These are phyloP conservation scores for Pelargonium citronellum DNA, from an alignment of 441 rosid genomes.

Conservation along the genomic window DNA sequence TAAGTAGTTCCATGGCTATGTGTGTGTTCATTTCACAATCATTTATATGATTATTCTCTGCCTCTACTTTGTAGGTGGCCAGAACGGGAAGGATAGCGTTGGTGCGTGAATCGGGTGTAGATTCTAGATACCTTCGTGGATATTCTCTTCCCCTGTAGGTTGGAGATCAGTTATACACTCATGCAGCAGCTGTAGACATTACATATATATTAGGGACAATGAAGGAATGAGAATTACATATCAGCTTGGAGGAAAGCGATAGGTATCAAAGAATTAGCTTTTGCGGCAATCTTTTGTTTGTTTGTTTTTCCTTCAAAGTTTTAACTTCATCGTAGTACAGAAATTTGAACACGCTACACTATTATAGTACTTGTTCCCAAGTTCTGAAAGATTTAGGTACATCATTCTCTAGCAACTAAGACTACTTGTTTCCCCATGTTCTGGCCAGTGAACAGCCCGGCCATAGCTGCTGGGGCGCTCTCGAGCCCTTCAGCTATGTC, in stretches of 20 bases:
- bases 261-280: too few relatives aligned
- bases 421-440: conserved; percentile 33
- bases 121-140: conserved; percentile 76
- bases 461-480: conserved; percentile 23
- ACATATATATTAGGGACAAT: too few relatives aligned
- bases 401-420: conserved; percentile 19
- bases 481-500: conserved; percentile 30
- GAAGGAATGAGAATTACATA: too few relatives aligned
- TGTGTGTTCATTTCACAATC: background rate
- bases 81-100: conserved; percentile 79
- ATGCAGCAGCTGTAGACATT: too few relatives aligned
- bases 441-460: conserved; percentile 27
- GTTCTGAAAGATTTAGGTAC: too few relatives aligned
- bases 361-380: too few relatives aligned
- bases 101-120: conserved; percentile 84
- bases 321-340: too few relatives aligned
- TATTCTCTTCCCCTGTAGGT: conserved; percentile 60
- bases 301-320: too few relatives aligned
- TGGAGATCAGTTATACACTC: too few relatives aligned
- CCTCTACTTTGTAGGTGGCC: conserved; percentile 52
- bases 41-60: background rate
- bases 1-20: background rate
- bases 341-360: too few relatives aligned
- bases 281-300: too few relatives aligned
- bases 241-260: too few relatives aligned